phyloP scores from a whole-genome alignment of 2,329 filamentous ascomycete genomes.

The Colletotrichum endophyticum region DNA sequence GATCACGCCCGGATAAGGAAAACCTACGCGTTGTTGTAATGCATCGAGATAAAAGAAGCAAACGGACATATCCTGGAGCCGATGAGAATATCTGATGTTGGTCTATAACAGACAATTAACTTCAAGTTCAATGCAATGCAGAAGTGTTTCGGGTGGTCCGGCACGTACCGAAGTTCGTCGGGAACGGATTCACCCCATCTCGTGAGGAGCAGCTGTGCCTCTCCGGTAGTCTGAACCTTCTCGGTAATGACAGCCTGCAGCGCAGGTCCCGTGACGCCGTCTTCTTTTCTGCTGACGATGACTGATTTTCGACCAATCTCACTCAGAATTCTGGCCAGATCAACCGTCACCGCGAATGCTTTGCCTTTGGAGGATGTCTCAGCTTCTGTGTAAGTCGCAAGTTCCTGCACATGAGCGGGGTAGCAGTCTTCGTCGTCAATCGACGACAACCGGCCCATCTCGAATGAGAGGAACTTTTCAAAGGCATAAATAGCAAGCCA shows the following conservation, averaged over 20 bases:
- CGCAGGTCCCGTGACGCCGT: background rate
- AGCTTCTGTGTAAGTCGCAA: background rate
- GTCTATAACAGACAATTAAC: background rate
- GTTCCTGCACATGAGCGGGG: background rate
- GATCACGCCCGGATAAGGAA: fast-evolving
- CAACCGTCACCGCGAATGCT: background rate
- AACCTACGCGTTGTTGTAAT: conserved; percentile 6
- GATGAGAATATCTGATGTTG: conserved; percentile 11
- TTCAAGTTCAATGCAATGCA: background rate
- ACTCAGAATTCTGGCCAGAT: conserved; percentile 3
- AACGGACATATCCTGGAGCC: conserved; percentile 8
- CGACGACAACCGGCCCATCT: conserved; percentile 7
- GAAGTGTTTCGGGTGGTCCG: background rate
- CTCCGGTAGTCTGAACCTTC: conserved; percentile 8
- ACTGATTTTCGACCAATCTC: conserved; percentile 9
- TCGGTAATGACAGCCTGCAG: conserved; percentile 3
- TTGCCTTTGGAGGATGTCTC: background rate
- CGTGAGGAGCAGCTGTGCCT: conserved; percentile 7
- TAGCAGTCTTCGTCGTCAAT: conserved; percentile 14
- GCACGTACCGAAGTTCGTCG: conserved; percentile 5
- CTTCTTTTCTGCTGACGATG: conserved; percentile 2
- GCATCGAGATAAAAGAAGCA: conserved; percentile 6
- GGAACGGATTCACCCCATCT: conserved; percentile 15
- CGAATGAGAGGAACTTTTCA: conserved; percentile 8
- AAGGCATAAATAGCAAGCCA: conserved; percentile 5